Base-by-base conservation (phyloP, 179 eudicot genomes). In the Silene coronaria region DNA sequence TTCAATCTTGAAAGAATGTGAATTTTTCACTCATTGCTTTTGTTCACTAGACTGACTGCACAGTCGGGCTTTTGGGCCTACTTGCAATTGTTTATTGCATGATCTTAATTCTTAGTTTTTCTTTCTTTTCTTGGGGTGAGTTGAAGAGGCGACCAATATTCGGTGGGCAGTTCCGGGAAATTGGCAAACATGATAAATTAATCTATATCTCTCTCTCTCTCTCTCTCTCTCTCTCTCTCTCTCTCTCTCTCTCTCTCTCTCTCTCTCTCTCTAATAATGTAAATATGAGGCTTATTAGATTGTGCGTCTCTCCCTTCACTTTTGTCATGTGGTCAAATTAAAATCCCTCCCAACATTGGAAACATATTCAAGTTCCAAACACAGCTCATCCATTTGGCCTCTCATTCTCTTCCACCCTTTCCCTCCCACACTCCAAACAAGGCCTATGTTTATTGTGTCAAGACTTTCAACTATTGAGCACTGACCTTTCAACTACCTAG, bases 401-500 rank as follows among this genome's bases (percentile, higher is more conserved):
- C 46, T 38, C 46, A 38, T 38, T 38, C 46, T 38, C 46, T 38
- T 38, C 46, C 46, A 38, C 46, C 46, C 46, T 38, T 38, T 38
- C 51, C 46, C 46, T 38, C 46, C 46, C 46, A 38, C 9, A 38
- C 9, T 45, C 51, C 51, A 45, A 2, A 45, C 51, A 11, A 45
- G 28, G 9, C 13, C 55, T 42, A 67, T 3, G n/a, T 67, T n/a
- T 70, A 28, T 46, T 57, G 17, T 70, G 34, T 24, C 4, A 45
- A 45, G 51, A 45, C 51, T 45, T 14, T 45, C 1, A 46, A 69
- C 24, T 71, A 22, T 55, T 76, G 74, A 32, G 24, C 19, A 46
- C 32, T 23, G 55, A 75, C 57, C 34, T 77, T 30, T 69, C 13
- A 11, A 42, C 8, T 12, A 53, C 74, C 27, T 53, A 95, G 99